These are phyloP conservation scores for Durusdinium trenchii DNA, from an alignment of 73 alveolate species.

Conservation along the genomic window DNA sequence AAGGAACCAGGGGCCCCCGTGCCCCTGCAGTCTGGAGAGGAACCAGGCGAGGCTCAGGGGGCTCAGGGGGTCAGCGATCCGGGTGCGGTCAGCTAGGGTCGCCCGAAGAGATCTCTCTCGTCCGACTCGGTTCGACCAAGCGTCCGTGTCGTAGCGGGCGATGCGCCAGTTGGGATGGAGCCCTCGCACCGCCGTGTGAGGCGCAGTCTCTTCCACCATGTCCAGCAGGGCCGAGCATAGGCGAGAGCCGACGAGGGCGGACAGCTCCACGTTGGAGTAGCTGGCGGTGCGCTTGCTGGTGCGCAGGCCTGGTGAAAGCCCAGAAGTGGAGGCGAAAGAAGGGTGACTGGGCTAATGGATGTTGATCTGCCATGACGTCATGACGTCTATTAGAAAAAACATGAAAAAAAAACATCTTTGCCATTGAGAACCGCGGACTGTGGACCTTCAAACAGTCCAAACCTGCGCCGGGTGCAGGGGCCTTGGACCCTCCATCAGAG, in stretches of 20 bases:
- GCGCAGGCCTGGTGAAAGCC: slow-evolving; percentile 39
- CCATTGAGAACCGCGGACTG: background rate
- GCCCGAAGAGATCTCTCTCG: too few relatives aligned
- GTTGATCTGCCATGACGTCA: background rate
- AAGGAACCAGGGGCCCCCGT: too few relatives aligned
- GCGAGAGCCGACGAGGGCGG: background rate
- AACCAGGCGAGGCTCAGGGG: too few relatives aligned
- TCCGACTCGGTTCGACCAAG: too few relatives aligned
- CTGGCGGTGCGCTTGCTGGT: slow-evolving; percentile 50
- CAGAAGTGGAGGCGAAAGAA: background rate
- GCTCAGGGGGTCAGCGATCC: too few relatives aligned
- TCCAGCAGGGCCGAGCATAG: slow-evolving; percentile 7
- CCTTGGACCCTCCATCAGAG: too few relatives aligned
- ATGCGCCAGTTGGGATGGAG: slow-evolving; percentile 67
- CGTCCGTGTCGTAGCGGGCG: slow-evolving; percentile 50
- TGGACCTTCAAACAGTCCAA: too few relatives aligned
- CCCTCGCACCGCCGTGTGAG: slow-evolving; percentile 53
- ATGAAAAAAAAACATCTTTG: background rate
- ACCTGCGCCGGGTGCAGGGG: too few relatives aligned
- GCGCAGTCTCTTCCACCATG: slow-evolving; percentile 44
- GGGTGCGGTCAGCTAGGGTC: too few relatives aligned
- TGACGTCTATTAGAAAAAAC: background rate
- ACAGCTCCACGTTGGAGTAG: slow-evolving; percentile 27
- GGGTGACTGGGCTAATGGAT: background rate
- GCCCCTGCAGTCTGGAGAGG: too few relatives aligned